Conservation (phyloP, 2,329 filamentous ascomycete species). For the Phyllosticta capitalensis region DNA sequence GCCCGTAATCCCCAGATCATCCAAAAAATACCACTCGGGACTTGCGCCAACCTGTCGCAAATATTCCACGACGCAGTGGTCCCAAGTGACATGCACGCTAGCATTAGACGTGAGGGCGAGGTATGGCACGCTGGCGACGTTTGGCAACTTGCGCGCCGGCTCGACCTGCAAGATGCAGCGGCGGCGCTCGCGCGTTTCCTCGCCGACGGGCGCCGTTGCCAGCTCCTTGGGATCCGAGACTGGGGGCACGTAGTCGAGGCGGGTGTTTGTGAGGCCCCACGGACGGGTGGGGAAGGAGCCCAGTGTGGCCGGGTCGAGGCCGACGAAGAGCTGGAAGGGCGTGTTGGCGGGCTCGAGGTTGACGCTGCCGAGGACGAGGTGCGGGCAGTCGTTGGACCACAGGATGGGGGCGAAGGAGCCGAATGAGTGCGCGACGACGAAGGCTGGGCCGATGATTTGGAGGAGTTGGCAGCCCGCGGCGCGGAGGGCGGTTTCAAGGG, state of each 20-base stretch:
- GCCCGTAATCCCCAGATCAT: background rate
- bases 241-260: background rate
- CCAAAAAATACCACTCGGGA: constrained; percentile 25
- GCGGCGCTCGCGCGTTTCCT: constrained; percentile 14
- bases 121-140: constrained; percentile 21
- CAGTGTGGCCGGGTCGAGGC: constrained; percentile 1
- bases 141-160: constrained; percentile 14
- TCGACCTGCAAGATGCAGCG: constrained; percentile 17
- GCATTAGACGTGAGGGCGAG: constrained; percentile 23
- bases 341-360: constrained; percentile 15
- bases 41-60: constrained; percentile 34
- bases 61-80: constrained; percentile 22
- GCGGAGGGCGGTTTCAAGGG: constrained; percentile 12
- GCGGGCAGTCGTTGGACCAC: constrained; percentile 17
- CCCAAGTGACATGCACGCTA: constrained; percentile 21
- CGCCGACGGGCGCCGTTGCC: constrained; percentile 4
- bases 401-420: constrained; percentile 17
- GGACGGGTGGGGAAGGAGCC: background rate
- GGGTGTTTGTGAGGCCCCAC: constrained; percentile 6
- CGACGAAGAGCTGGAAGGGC: constrained; percentile 10
- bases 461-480: constrained; percentile 28
- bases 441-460: constrained; percentile 30
- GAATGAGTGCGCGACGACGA: constrained; percentile 38
- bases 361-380: constrained; percentile 16
- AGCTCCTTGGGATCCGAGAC: constrained; percentile 4